phyloP scores from a whole-genome alignment of 164 flowering plant genomes.

The Platanus orientalis region DNA sequence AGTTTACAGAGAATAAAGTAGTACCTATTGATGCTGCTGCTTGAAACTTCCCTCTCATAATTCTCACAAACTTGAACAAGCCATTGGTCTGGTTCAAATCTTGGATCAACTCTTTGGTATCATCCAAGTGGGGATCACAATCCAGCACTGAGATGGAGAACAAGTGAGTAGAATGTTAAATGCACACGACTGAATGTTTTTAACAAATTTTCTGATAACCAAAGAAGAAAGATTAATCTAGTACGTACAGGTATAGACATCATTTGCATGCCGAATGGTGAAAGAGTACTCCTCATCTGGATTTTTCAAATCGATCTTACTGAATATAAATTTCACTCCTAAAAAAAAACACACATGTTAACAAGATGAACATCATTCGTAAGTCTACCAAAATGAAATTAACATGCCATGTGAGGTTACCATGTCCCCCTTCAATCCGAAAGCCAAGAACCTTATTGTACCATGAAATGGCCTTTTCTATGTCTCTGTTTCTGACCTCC shows the following conservation, averaged over 20 bases:
- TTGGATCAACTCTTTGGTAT: slow-evolving; percentile 47
- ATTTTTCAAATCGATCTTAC: slow-evolving; percentile 44
- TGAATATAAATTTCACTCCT: slow-evolving; percentile 87
- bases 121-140: slow-evolving; percentile 57
- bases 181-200: background rate
- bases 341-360: slow-evolving; percentile 4
- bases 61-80: slow-evolving; percentile 77
- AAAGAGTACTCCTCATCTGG: slow-evolving; percentile 66
- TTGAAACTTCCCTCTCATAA: slow-evolving; percentile 74
- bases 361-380: background rate
- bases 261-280: slow-evolving; percentile 59
- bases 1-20: background rate
- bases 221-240: background rate
- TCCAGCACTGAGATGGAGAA: slow-evolving; percentile 51
- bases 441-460: slow-evolving; percentile 83
- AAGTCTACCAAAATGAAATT: background rate
- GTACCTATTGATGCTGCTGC: slow-evolving; percentile 61
- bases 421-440: slow-evolving; percentile 73
- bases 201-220: background rate
- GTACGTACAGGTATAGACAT: slow-evolving; percentile 69
- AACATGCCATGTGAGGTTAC: slow-evolving; percentile 33
- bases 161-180: background rate
- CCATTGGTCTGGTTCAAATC: slow-evolving; percentile 82
- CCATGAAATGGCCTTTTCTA: slow-evolving; percentile 75
- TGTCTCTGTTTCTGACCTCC: slow-evolving; percentile 31